phyloP scores from a whole-genome alignment of 768 basidiomycete genomes.

The Lentinula sp. region DNA sequence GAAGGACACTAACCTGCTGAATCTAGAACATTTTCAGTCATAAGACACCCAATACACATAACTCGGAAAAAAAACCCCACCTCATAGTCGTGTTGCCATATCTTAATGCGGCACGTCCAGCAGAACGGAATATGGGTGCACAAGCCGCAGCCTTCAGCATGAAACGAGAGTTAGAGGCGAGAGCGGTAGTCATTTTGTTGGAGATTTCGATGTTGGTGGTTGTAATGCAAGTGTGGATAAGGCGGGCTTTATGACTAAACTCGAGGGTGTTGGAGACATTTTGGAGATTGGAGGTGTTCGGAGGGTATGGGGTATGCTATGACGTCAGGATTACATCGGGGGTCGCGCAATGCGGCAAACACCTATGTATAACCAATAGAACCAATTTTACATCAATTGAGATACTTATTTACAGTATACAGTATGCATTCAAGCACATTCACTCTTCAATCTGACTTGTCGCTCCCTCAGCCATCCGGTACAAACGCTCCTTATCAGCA shows the following conservation, averaged over 20 bases:
- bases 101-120: background rate
- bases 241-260: background rate
- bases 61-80: background rate
- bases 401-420: too few relatives aligned
- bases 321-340: background rate
- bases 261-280: background rate
- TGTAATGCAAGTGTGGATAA: background rate
- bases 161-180: background rate
- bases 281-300: background rate
- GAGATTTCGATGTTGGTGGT: background rate
- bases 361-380: too few relatives aligned
- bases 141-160: background rate
- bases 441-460: too few relatives aligned
- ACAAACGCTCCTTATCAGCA: slow-evolving; percentile 27
- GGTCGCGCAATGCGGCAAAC: background rate
- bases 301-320: background rate
- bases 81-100: background rate
- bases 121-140: background rate
- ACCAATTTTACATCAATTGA: too few relatives aligned
- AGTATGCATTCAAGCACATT: too few relatives aligned
- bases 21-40: background rate
- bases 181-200: background rate
- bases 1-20: background rate
- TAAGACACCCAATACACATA: background rate
- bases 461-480: too few relatives aligned